Evolutionary conservation across 2,329 filamentous ascomycete species (phyloP).

Genomic region (Ophiocordyceps camponoti-floridani): DNA sequence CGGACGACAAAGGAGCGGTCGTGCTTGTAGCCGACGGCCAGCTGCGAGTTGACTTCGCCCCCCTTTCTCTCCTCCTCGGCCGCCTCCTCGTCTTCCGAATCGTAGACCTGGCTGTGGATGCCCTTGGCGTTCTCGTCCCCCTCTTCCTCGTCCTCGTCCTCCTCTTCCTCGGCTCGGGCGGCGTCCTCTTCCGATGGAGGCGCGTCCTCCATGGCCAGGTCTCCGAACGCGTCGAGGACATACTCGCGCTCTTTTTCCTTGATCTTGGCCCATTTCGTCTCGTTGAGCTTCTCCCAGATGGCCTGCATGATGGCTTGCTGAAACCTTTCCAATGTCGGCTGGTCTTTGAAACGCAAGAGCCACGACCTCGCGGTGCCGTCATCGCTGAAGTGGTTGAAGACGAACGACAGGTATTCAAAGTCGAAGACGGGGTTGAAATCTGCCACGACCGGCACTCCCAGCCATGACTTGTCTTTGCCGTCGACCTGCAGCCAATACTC

Average conservation of each 20-base stretch:
- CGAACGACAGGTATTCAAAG: slow-evolving; percentile 96
- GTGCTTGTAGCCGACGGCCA: slow-evolving; percentile 93
- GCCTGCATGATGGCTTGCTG: slow-evolving; percentile 91
- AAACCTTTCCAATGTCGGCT: slow-evolving; percentile 63
- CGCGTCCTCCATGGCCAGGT: slow-evolving; percentile 77
- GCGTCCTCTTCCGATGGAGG: slow-evolving; percentile 25
- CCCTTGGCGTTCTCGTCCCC: slow-evolving; percentile 46
- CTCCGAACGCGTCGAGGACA: slow-evolving; percentile 86
- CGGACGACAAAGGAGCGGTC: slow-evolving; percentile 94
- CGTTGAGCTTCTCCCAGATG: slow-evolving; percentile 89
- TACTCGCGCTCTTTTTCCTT: slow-evolving; percentile 91
- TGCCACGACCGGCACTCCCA: slow-evolving; percentile 68
- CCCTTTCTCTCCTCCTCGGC: slow-evolving; percentile 57
- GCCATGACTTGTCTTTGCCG: slow-evolving; percentile 60
- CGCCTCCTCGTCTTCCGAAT: slow-evolving; percentile 48
- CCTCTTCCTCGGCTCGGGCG: slow-evolving; percentile 28
- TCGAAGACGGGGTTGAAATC: slow-evolving; percentile 98
- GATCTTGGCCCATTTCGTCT: slow-evolving; percentile 83
- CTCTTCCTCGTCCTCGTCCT: slow-evolving; percentile 41
- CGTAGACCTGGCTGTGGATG: slow-evolving; percentile 51
- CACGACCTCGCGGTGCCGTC: slow-evolving; percentile 90
- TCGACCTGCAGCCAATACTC: slow-evolving; percentile 88
- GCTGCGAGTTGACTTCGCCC: slow-evolving; percentile 76
- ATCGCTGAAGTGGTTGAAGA: slow-evolving; percentile 89
- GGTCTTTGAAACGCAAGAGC: slow-evolving; percentile 82